Evolutionary conservation across 345 rosid genomes (phyloP).

Genomic region (Syzygium aqueum): DNA sequence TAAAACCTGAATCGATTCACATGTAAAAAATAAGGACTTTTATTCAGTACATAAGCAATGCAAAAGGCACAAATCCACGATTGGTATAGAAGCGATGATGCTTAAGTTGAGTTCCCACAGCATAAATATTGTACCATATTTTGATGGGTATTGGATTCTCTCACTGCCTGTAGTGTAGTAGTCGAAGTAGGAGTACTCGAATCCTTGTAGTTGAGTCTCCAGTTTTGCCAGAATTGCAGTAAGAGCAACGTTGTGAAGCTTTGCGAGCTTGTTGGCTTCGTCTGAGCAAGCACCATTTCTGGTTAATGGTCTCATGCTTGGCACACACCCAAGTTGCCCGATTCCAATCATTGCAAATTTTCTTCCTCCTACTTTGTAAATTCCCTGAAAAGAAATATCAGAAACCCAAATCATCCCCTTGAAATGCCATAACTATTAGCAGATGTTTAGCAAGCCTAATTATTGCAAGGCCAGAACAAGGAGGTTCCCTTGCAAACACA

Average conservation of each 20-base stretch:
- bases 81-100: too few relatives aligned
- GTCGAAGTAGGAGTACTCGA: constrained; percentile 19
- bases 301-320: not conserved
- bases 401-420: too few relatives aligned
- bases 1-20: not conserved
- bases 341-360: not conserved
- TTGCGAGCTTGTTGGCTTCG: not conserved
- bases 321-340: not conserved
- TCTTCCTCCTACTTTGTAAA: not conserved
- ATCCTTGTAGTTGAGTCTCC: constrained; percentile 11
- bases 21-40: too few relatives aligned
- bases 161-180: not conserved
- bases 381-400: not conserved
- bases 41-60: too few relatives aligned
- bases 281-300: not conserved
- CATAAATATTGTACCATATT: constrained; percentile 8
- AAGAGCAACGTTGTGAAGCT: constrained; percentile 17
- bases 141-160: not conserved
- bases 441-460: too few relatives aligned
- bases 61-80: too few relatives aligned
- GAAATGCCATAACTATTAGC: too few relatives aligned
- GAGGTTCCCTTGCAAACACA: too few relatives aligned
- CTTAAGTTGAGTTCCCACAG: too few relatives aligned
- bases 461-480: too few relatives aligned
- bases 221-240: constrained; percentile 1